Evolutionary conservation across 2,329 filamentous ascomycete species (phyloP).

Genomic region (Ilyonectria sp.): DNA sequence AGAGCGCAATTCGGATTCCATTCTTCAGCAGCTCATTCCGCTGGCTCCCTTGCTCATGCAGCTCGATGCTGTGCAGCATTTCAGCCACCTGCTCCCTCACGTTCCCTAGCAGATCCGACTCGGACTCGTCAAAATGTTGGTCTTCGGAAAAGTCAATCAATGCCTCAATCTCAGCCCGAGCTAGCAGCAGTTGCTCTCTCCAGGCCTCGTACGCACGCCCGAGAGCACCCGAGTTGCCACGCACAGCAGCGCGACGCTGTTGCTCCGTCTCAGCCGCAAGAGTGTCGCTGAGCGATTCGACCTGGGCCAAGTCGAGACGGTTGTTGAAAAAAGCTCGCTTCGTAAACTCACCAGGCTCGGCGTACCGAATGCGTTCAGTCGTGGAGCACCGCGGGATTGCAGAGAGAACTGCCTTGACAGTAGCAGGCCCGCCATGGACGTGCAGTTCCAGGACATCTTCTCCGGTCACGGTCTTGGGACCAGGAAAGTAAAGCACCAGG

Average conservation of each 20-base stretch:
- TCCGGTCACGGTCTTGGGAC: conserved; percentile 87
- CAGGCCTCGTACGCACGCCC: conserved; percentile 86
- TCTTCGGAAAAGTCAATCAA: conserved; percentile 98
- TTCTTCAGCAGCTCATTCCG: conserved; percentile 86
- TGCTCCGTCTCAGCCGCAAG: conserved; percentile 87
- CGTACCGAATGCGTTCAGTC: conserved; percentile 77
- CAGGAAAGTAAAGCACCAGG: conserved; percentile 86
- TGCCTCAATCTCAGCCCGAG: conserved; percentile 92
- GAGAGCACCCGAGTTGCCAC: conserved; percentile 79
- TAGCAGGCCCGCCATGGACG: conserved; percentile 92
- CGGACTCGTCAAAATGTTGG: conserved; percentile 95
- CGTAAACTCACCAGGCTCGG: conserved; percentile 96
- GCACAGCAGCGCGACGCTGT: conserved; percentile 88
- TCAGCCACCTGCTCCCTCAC: conserved; percentile 75
- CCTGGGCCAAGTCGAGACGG: conserved; percentile 88
- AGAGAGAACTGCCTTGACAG: conserved; percentile 86
- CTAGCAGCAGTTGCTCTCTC: conserved; percentile 82
- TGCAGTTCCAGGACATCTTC: conserved; percentile 95
- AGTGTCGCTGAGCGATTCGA: conserved; percentile 75
- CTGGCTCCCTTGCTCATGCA: conserved; percentile 83
- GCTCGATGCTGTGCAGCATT: conserved; percentile 74
- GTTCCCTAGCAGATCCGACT: conserved; percentile 77
- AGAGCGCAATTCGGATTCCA: conserved; percentile 87
- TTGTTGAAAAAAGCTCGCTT: conserved; percentile 90
- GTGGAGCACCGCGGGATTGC: conserved; percentile 75